Percentiles rank a stretch among this genome's conserved stretches.
Evolutionary conservation across 495 filamentous ascomycete genomes (phyloP).

Genomic region (Jackrogersella minutella): DNA sequence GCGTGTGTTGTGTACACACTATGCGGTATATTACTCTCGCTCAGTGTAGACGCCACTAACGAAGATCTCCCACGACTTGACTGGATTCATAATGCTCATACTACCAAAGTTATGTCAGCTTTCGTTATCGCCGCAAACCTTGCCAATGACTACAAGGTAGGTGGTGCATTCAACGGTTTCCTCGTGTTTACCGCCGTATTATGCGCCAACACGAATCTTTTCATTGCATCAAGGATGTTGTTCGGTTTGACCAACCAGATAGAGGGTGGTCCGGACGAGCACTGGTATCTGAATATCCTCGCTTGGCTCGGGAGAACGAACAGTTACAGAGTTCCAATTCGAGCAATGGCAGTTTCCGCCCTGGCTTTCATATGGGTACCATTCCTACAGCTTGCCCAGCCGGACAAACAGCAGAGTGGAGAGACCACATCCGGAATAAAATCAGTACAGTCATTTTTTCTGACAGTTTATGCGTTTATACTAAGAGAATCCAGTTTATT

Average conservation of each 20-base stretch:
- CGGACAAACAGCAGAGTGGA: background rate
- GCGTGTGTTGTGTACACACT: slow-evolving; percentile 42
- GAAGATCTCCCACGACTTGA: slow-evolving; percentile 28
- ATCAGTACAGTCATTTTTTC: background rate
- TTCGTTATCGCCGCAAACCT: slow-evolving; percentile 50
- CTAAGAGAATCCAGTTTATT: slow-evolving; percentile 42
- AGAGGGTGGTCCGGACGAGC: slow-evolving; percentile 41
- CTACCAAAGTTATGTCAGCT: no score
- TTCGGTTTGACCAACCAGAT: slow-evolving; percentile 50
- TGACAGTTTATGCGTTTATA: background rate
- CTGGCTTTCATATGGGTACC: slow-evolving; percentile 38
- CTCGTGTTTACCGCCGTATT: slow-evolving; percentile 36
- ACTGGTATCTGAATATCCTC: slow-evolving; percentile 32
- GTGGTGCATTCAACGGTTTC: slow-evolving; percentile 35
- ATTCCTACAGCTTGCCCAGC: slow-evolving; percentile 41
- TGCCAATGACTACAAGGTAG: slow-evolving; percentile 26
- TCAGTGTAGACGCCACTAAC: slow-evolving; percentile 21
- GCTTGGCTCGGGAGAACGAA: slow-evolving; percentile 51
- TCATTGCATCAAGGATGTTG: slow-evolving; percentile 52
- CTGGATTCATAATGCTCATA: no score
- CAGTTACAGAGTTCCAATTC: slow-evolving; percentile 50
- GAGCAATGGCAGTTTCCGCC: slow-evolving; percentile 50
- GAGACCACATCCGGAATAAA: background rate
- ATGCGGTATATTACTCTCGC: slow-evolving; percentile 30
- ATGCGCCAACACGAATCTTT: slow-evolving; percentile 52